These are phyloP conservation scores for Chrysophaeum taylorii DNA, from an alignment of 352 stramenopile species.

Conservation along the genomic window DNA sequence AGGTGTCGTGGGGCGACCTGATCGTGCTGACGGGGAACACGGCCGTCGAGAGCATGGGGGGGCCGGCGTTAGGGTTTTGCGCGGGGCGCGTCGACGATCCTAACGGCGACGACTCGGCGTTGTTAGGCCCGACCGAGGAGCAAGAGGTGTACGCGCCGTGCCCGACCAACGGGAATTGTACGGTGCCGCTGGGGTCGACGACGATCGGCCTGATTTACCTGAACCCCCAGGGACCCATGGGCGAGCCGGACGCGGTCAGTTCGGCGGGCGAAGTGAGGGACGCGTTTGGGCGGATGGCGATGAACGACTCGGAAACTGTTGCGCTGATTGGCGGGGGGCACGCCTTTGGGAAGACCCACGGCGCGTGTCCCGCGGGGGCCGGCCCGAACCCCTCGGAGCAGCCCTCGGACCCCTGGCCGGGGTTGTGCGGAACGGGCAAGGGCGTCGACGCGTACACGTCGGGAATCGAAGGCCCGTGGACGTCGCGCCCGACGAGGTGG, in stretches of 20 bases:
- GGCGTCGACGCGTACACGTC: slow-evolving; percentile 51
- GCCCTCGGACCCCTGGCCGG: slow-evolving; percentile 37
- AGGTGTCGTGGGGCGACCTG: slow-evolving; percentile 35
- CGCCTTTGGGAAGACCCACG: slow-evolving; percentile 34
- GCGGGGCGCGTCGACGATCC: slow-evolving; percentile 32
- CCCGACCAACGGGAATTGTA: slow-evolving; percentile 41
- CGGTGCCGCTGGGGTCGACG: slow-evolving; percentile 45
- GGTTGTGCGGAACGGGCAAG: slow-evolving; percentile 51
- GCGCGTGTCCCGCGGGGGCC: slow-evolving; percentile 43
- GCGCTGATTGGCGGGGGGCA: slow-evolving; percentile 37
- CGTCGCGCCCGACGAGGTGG: slow-evolving; percentile 78
- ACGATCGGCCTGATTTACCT: slow-evolving; percentile 59
- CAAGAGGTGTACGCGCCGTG: slow-evolving; percentile 44
- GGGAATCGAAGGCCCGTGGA: slow-evolving; percentile 83
- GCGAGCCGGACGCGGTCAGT: slow-evolving; percentile 23
- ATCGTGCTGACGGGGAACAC: slow-evolving; percentile 34
- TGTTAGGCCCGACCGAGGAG: slow-evolving; percentile 36
- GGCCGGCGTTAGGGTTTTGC: slow-evolving; percentile 36
- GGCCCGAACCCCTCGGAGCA: slow-evolving; percentile 38
- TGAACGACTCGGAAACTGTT: slow-evolving; percentile 34
- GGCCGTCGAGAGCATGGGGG: slow-evolving; percentile 36
- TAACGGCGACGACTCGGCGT: slow-evolving; percentile 25
- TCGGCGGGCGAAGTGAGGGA: slow-evolving; percentile 21
- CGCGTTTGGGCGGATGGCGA: slow-evolving; percentile 29
- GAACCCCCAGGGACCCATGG: slow-evolving; percentile 49